Base-by-base conservation (phyloP, 768 basidiomycete genomes). In the Lactarius trivialis region DNA sequence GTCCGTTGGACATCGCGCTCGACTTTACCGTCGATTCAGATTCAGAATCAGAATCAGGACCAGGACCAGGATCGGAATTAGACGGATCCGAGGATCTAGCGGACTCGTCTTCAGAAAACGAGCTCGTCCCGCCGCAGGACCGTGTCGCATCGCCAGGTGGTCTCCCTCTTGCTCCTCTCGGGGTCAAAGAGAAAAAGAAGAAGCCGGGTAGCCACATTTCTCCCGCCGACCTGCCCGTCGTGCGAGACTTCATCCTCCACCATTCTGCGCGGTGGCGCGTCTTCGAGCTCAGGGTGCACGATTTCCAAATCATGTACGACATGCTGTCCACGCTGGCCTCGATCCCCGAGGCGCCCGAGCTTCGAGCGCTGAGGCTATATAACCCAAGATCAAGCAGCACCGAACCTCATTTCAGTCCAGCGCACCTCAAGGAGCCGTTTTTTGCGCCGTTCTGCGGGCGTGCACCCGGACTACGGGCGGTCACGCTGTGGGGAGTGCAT, bases 401-500 rank as follows among this genome's bases (percentile, higher is more conserved):
- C n/a, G n/a, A n/a, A n/a, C n/a, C n/a, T n/a, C n/a, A n/a, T 82
- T 85, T 73, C 61, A 65, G 4, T 78, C 79, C 4, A n/a, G 70
- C 72, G 19, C 72, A 76, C 21, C 74, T 82, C 51, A 72, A 71
- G 49, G 75, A 73, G 11, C 73, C 73, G 24, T 73, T 78, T 15
- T 73, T 78, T 12, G 76, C 82, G 19, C 84, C 89, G 67, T 76
- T 82, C 58, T 77, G 81, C 3, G 77, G 79, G 28, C 78, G 77
- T 19, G 72, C 74, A 8, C 89, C 89, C 1, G 77, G 74, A 8
- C 74, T 91, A 15, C 73, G 70, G 21, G 68, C 73, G 4, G 71
- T 82, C 37, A 74, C 75, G 12, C 75, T 91, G 30, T 88, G 85
- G 83, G 88, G 86, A 39, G 84, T 89, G 5, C 88, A 88, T 64